A percentile compares a stretch with the other conserved stretches of the same genome.
These are phyloP conservation scores for Meira miltonrushii DNA, from an alignment of 1,284 basidiomycete species.

Conservation along the genomic window DNA sequence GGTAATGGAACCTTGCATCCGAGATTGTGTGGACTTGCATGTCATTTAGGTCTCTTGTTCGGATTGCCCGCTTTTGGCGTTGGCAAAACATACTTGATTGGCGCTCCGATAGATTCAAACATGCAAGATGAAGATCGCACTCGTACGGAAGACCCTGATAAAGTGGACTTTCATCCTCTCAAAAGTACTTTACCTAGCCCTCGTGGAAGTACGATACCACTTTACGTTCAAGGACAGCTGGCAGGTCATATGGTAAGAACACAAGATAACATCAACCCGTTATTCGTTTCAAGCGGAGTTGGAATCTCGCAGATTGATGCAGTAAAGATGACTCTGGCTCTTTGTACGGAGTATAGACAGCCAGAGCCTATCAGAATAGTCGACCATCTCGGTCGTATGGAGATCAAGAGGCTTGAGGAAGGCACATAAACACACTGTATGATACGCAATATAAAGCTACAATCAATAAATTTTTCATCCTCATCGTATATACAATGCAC, in stretches of 20 bases:
- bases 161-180: slow-evolving; percentile 11
- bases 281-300: slow-evolving; percentile 14
- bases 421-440: too few species aligned
- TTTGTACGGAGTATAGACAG: slow-evolving; percentile 1
- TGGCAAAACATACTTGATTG: slow-evolving; percentile 3
- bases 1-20: slow-evolving; percentile 4
- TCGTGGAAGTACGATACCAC: not conserved
- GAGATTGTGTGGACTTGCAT: not conserved
- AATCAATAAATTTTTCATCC: too few species aligned
- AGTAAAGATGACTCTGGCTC: not conserved
- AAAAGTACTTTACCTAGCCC: slow-evolving; percentile 21
- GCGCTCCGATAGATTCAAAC: not conserved
- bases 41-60: slow-evolving; percentile 4
- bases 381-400: slow-evolving; percentile 5
- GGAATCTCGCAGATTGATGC: not conserved
- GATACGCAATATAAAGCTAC: too few species aligned
- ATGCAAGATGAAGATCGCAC: not conserved
- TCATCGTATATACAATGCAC: too few species aligned
- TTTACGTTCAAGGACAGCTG: not conserved
- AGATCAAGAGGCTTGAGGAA: slow-evolving; percentile 4
- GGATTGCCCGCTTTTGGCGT: slow-evolving; percentile 2
- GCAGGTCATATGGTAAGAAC: slow-evolving; percentile 8
- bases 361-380: slow-evolving; percentile 9
- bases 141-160: slow-evolving; percentile 9
- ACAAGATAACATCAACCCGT: slow-evolving; percentile 19